A percentile compares a stretch with the other conserved stretches of the same genome.
Conservation (phyloP, 371 early-diverging fungal genomes). For the Mucor plumbeus region DNA sequence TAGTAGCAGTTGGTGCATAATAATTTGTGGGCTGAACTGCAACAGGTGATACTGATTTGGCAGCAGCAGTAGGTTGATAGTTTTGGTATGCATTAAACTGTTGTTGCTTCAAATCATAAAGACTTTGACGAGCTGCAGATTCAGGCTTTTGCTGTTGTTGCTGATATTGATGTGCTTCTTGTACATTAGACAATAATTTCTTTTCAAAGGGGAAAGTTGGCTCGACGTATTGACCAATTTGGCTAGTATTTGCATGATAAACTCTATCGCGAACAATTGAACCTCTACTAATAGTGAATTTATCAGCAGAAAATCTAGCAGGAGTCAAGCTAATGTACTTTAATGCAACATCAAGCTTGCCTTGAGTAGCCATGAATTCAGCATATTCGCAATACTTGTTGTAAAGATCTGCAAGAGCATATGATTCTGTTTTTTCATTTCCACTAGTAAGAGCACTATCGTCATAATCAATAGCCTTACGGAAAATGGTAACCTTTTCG, state of each 20-base stretch:
- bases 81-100: not conserved
- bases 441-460: conserved; percentile 49
- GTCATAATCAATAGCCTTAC: conserved; percentile 83
- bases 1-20: not conserved
- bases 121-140: not conserved
- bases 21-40: conserved; percentile 17
- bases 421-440: conserved; percentile 37
- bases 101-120: not conserved
- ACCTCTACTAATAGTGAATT: conserved; percentile 59
- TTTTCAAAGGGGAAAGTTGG: conserved; percentile 76
- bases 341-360: conserved; percentile 73
- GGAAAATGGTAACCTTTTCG: conserved; percentile 90
- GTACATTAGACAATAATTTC: conserved; percentile 11
- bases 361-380: conserved; percentile 73
- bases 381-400: conserved; percentile 88
- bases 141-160: not conserved
- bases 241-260: conserved; percentile 62
- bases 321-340: conserved; percentile 77
- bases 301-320: conserved; percentile 58
- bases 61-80: conserved; percentile 1
- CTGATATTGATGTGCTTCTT: conserved; percentile 34
- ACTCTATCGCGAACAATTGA: conserved; percentile 79
- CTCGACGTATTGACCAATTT: conserved; percentile 33
- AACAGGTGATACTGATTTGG: not conserved
- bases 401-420: conserved; percentile 73